These are phyloP conservation scores for Aplosporella prunicola DNA, from an alignment of 2,329 filamentous ascomycete species.

Conservation along the genomic window DNA sequence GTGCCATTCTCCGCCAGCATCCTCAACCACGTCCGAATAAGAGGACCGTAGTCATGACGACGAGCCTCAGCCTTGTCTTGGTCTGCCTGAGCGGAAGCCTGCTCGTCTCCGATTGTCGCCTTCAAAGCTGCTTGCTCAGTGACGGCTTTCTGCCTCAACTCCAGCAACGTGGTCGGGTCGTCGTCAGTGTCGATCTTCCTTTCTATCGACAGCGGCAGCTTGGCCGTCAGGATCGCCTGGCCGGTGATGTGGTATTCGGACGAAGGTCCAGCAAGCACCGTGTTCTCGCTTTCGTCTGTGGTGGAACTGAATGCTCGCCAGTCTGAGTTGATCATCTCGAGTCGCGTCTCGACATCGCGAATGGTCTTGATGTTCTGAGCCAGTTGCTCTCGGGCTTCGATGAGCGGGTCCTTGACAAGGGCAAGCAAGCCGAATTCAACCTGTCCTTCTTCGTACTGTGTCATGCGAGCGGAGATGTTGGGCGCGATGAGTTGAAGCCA, in stretches of 20 bases:
- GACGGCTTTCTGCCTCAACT: slow-evolving; percentile 17
- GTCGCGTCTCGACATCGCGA: slow-evolving; percentile 29
- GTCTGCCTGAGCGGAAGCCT: slow-evolving; percentile 38
- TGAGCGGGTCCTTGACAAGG: slow-evolving; percentile 57
- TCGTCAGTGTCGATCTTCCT: slow-evolving; percentile 16
- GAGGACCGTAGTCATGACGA: slow-evolving; percentile 59
- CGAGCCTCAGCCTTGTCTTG: slow-evolving; percentile 45
- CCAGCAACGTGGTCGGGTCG: slow-evolving; percentile 16
- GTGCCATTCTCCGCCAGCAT: slow-evolving; percentile 54
- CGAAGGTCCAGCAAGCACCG: slow-evolving; percentile 13
- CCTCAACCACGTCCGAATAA: slow-evolving; percentile 59
- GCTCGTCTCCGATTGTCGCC: slow-evolving; percentile 42
- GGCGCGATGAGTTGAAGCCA: slow-evolving; percentile 60
- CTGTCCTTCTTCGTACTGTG: slow-evolving; percentile 44
- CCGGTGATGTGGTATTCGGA: slow-evolving; percentile 18
- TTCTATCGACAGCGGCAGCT: slow-evolving; percentile 13
- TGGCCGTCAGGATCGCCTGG: slow-evolving; percentile 14
- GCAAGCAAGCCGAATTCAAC: slow-evolving; percentile 72
- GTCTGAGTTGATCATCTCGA: slow-evolving; percentile 30
- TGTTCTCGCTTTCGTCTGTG: slow-evolving; percentile 16
- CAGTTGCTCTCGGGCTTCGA: slow-evolving; percentile 35
- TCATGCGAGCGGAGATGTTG: slow-evolving; percentile 59
- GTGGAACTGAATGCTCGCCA: slow-evolving; percentile 32
- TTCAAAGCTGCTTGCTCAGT: slow-evolving; percentile 35
- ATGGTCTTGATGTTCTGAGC: slow-evolving; percentile 38